These are phyloP conservation scores for Ambrosia trifida DNA, from an alignment of 129 eudicot species.

Conservation along the genomic window DNA sequence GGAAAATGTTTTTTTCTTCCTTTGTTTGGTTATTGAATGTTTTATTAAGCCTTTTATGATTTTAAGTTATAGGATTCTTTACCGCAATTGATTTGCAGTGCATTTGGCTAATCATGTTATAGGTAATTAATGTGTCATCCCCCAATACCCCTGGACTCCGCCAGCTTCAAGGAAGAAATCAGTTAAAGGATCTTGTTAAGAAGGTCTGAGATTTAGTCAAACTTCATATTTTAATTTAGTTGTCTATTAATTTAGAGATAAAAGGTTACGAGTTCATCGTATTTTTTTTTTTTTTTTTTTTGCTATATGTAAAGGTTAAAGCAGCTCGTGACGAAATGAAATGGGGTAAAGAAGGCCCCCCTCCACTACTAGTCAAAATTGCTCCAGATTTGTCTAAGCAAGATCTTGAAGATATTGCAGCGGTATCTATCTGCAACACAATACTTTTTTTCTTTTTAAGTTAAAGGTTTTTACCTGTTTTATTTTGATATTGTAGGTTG, in stretches of 20 bases:
- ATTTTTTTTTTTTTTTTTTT: no score
- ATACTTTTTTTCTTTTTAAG: constrained; percentile 14
- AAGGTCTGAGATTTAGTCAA: constrained; percentile 50
- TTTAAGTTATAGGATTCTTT: neutral
- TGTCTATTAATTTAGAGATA: neutral
- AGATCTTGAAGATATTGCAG: constrained; percentile 99
- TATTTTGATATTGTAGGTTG: constrained; percentile 59
- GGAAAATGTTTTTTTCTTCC: neutral
- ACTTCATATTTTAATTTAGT: neutral
- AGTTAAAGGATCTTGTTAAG: constrained; percentile 87
- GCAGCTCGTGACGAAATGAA: constrained; percentile 98
- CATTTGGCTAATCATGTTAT: neutral
- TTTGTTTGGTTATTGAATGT: neutral
- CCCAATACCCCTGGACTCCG: constrained; percentile 99
- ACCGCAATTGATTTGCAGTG: neutral
- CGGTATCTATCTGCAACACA: constrained; percentile 44
- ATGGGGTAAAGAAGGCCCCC: constrained; percentile 99
- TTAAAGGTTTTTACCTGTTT: constrained; percentile 27
- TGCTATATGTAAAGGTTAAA: constrained; percentile 61
- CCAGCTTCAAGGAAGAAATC: constrained; percentile 97
- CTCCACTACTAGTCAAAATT: constrained; percentile 95
- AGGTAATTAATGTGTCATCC: constrained; percentile 92
- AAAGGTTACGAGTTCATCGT: neutral
- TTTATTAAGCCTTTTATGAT: neutral
- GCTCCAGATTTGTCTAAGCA: constrained; percentile 98